Conservation (phyloP, 2,329 filamentous ascomycete genomes). For the Aspergillus sp. region DNA sequence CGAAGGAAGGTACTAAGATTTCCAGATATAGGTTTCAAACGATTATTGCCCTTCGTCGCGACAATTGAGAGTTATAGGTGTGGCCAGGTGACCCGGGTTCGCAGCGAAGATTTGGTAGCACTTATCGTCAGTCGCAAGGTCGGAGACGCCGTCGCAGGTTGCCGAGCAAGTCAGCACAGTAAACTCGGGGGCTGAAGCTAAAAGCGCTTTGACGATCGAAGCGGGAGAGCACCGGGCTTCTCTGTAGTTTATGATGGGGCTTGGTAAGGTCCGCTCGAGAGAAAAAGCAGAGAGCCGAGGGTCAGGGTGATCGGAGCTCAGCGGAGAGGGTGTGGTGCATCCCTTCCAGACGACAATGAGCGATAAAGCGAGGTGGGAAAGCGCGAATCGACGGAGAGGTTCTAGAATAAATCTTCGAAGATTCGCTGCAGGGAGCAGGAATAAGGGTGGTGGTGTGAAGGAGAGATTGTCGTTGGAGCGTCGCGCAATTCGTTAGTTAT, state of each 20-base stretch:
- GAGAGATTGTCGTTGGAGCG: slow-evolving; percentile 10
- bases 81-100: background rate
- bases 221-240: background rate
- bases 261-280: background rate
- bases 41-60: background rate
- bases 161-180: background rate
- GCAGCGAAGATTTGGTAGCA: background rate
- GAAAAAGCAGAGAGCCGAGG: slow-evolving; percentile 4
- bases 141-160: background rate
- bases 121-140: background rate
- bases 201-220: background rate
- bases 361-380: background rate
- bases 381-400: slow-evolving; percentile 8
- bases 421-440: slow-evolving; percentile 13
- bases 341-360: slow-evolving; percentile 12
- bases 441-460: slow-evolving; percentile 9
- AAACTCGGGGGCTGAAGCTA: background rate
- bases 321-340: slow-evolving; percentile 12
- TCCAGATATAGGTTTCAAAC: background rate
- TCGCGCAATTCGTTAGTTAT: slow-evolving; percentile 28
- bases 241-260: background rate
- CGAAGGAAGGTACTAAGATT: background rate
- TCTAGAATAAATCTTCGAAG: slow-evolving; percentile 14
- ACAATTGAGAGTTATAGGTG: background rate
- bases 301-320: slow-evolving; percentile 9